Evolutionary conservation across 129 eudicot species (phyloP), one percentile per base, ranked within the genome.

Genomic region (Tagetes erecta): DNA sequence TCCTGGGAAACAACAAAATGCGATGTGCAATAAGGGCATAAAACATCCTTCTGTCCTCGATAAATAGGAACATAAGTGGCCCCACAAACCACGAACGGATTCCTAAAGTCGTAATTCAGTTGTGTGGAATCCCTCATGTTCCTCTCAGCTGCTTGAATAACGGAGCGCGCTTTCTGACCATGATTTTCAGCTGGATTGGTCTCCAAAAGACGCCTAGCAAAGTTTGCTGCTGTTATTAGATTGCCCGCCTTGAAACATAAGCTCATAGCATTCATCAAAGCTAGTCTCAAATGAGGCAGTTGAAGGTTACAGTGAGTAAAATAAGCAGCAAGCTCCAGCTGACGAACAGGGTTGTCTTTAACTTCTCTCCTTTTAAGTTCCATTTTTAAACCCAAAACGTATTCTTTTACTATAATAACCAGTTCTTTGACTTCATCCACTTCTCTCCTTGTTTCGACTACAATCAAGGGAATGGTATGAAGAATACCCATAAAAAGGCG

Each of bases 61-160:
- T 88, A 88, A 30, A 88, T 88, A 6, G 95, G 95, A 10, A 89
- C 91, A 66, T 86, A 89, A 10, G 91, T 89, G 3, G 95, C 91
- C 64, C 95, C 95, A 82, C 95, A 89, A 27, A 86, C 85, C 41
- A 89, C 95, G 76, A 89, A 89, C 4, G 95, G 95, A 39, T 89
- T 89, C 65, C 95, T 86, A 66, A 89, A 89, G 62, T 89, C 95
- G 37, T 89, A 89, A 65, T 89, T 89, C 67, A 89, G 69, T 86
- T 79, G 82, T 0, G 76, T 64, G 11, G 77, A 78, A 58, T 89
- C 95, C 6, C n/a, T 89, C 95, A 86, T 84, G 76, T 84, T 86
- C 79, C 80, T 86, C 85, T 89, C 95, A 52, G 95, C 91, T n/a
- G 89, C 89, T 75, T 86, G 91, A 53, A 89, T 80, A 55, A 89